Conservation (phyloP, 75 land plant genomes). For the Picea sitchensis region DNA sequence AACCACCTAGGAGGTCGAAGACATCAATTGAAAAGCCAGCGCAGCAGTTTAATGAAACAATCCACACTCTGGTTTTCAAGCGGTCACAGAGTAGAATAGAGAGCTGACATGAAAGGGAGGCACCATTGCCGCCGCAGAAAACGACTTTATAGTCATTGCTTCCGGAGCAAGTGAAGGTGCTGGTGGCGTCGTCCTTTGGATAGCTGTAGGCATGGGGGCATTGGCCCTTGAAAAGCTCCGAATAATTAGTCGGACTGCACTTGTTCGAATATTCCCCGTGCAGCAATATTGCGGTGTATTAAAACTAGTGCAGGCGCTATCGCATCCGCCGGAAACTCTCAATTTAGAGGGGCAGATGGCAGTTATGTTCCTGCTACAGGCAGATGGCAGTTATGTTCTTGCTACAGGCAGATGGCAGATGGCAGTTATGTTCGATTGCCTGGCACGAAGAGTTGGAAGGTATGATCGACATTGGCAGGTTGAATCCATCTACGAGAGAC, state of each 20-base stretch:
- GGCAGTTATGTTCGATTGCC: too few species aligned
- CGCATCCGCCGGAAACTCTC: constrained; percentile 54
- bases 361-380: constrained; percentile 47
- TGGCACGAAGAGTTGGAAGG: constrained; percentile 31
- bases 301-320: constrained; percentile 60
- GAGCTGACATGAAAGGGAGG: too few species aligned
- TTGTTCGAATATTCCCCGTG: constrained; percentile 17
- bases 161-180: constrained; percentile 60
- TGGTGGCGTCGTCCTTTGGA: constrained; percentile 43
- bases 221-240: constrained; percentile 49
- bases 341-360: constrained; percentile 53
- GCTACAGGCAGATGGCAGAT: too few species aligned
- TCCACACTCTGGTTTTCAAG: too few species aligned
- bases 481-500: constrained; percentile 71
- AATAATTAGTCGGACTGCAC: constrained; percentile 58
- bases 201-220: constrained; percentile 64
- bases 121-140: constrained; percentile 14
- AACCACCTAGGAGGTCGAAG: too few species aligned
- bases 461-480: constrained; percentile 47
- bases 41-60: too few species aligned
- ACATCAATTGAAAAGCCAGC: too few species aligned
- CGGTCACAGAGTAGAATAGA: too few species aligned
- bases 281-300: constrained; percentile 55
- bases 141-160: constrained; percentile 21
- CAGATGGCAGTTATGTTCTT: too few species aligned